A percentile compares a stretch with the other conserved stretches of the same genome.
phyloP scores from a whole-genome alignment of 2,329 filamentous ascomycete species.

The Xylariaceae sp. region DNA sequence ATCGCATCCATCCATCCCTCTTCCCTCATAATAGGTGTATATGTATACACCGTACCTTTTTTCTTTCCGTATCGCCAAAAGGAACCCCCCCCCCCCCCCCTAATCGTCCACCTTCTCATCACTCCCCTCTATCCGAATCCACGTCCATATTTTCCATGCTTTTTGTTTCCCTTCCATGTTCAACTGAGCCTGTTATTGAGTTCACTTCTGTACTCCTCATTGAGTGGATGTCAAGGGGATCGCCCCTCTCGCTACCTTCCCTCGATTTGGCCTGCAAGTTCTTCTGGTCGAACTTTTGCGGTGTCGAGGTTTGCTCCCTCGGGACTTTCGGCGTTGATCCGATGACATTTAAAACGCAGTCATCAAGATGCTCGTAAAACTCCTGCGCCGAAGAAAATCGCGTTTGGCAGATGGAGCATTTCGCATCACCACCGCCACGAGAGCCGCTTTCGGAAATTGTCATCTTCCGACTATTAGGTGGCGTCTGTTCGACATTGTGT shows the following conservation, averaged over 20 bases:
- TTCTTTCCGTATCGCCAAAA: background rate
- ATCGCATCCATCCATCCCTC: too few relatives aligned
- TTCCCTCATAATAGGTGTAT: too few relatives aligned
- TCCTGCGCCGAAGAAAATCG: slow-evolving; percentile 82
- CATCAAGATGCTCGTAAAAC: slow-evolving; percentile 91
- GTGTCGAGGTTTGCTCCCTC: slow-evolving; percentile 25
- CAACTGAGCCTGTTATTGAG: slow-evolving; percentile 14
- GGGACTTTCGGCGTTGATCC: slow-evolving; percentile 37
- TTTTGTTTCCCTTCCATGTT: slow-evolving; percentile 18
- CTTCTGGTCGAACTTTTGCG: slow-evolving; percentile 25
- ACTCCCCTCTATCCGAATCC: slow-evolving; percentile 24
- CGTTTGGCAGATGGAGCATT: slow-evolving; percentile 83
- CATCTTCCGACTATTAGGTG: slow-evolving; percentile 82
- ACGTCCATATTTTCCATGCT: slow-evolving; percentile 28
- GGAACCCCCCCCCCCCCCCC: background rate
- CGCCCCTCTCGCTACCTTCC: slow-evolving; percentile 24
- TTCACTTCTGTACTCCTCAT: slow-evolving; percentile 17
- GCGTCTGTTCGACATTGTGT: slow-evolving; percentile 87
- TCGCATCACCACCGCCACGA: slow-evolving; percentile 57
- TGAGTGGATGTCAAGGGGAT: slow-evolving; percentile 12
- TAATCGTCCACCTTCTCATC: slow-evolving; percentile 9
- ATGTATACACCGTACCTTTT: background rate
- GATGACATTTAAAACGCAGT: slow-evolving; percentile 56
- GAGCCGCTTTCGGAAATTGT: slow-evolving; percentile 33
- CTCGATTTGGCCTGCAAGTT: slow-evolving; percentile 19